Conservation (phyloP, 2,329 filamentous ascomycete species). For the Venturia carpophila region DNA sequence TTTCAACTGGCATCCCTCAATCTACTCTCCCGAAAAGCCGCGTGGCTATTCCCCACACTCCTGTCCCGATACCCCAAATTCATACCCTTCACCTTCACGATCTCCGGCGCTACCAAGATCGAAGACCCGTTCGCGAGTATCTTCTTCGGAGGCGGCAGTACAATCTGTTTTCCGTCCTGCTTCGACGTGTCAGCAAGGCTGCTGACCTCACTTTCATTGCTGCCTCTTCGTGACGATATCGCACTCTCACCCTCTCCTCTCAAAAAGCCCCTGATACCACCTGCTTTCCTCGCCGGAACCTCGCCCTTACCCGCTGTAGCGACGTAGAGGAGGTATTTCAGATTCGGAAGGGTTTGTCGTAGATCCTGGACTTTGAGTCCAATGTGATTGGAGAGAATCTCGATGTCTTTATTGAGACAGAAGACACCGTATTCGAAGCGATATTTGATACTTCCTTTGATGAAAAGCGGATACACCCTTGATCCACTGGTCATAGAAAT, state of each 20-base stretch:
- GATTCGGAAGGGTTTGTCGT: conserved; percentile 81
- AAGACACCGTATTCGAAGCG: conserved; percentile 96
- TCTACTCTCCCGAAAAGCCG: conserved; percentile 7
- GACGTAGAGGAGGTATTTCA: conserved; percentile 88
- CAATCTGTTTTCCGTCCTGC: neutral
- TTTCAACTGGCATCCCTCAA: conserved; percentile 6
- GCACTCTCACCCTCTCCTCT: conserved; percentile 19
- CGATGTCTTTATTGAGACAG: conserved; percentile 92
- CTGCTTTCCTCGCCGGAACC: conserved; percentile 48
- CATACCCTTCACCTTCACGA: neutral
- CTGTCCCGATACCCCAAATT: neutral
- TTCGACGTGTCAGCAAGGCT: neutral
- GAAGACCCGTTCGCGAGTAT: neutral
- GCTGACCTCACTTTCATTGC: neutral
- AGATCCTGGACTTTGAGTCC: conserved; percentile 80
- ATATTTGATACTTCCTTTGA: conserved; percentile 64
- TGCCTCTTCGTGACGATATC: conserved; percentile 2
- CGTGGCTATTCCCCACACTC: neutral
- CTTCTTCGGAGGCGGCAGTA: neutral
- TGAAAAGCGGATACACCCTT: conserved; percentile 65
- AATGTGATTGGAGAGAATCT: conserved; percentile 55
- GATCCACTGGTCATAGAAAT: conserved; percentile 40
- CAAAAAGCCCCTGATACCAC: conserved; percentile 44
- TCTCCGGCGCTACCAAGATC: neutral
- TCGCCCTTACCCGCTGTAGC: conserved; percentile 69